Conservation (phyloP, 495 filamentous ascomycete species). For the Apodospora peruviana region DNA sequence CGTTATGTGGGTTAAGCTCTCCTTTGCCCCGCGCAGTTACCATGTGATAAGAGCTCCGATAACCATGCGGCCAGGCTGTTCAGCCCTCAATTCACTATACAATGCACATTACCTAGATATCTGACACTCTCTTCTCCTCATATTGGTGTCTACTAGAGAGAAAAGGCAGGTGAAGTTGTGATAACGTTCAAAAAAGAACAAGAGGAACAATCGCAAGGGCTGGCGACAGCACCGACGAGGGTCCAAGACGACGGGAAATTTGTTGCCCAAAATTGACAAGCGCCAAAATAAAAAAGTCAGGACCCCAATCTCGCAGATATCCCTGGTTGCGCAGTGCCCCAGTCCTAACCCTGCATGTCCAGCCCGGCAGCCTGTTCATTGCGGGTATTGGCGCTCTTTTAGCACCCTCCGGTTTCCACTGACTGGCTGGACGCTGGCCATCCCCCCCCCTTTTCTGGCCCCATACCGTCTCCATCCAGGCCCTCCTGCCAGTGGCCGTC, state of each 20-base stretch:
- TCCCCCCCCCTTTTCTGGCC: conserved; percentile 16
- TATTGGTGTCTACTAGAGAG: no score
- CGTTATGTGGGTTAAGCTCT: no score
- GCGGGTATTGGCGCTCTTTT: conserved; percentile 5
- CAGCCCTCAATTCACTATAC: no score
- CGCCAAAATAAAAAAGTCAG: conserved; percentile 3
- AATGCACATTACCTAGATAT: no score
- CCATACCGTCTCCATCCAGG: neutral
- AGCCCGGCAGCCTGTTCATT: conserved; percentile 10
- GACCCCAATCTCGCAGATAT: conserved; percentile 8
- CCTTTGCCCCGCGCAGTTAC: no score
- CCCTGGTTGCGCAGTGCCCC: conserved; percentile 7
- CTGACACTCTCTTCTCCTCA: no score
- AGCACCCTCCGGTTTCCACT: neutral
- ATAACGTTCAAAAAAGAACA: no score
- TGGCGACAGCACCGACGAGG: no score
- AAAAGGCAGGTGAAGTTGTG: no score
- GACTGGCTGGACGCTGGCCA: conserved; percentile 8
- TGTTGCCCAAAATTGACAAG: conserved; percentile 20
- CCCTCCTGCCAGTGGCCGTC: neutral
- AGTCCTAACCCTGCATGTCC: conserved; percentile 12
- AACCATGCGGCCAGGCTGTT: no score
- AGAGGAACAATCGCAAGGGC: no score
- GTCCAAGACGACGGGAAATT: conserved; percentile 14
- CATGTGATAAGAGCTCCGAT: no score